A percentile compares a stretch with the other conserved stretches of the same genome.
Evolutionary conservation across 352 stramenopile species (phyloP).

Genomic region (Phytopythium litorale): DNA sequence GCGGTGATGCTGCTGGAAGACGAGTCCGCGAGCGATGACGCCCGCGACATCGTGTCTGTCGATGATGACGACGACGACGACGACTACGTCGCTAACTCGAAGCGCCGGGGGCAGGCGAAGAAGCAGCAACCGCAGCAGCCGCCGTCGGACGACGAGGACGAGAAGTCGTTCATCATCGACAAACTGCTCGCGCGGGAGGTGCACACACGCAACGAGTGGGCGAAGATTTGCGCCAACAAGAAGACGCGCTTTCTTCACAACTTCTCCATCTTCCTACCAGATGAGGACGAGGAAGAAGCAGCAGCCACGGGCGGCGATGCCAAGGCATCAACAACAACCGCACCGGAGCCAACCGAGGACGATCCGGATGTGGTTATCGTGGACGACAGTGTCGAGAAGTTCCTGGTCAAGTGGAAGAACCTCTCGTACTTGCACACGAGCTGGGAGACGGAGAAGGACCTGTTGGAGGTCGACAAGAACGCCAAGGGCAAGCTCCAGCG

Average conservation of each 20-base stretch:
- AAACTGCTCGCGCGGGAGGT: conserved; percentile 77
- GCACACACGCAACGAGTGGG: conserved; percentile 79
- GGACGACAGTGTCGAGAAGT: conserved; percentile 69
- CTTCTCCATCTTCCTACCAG: conserved; percentile 77
- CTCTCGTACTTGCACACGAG: conserved; percentile 89
- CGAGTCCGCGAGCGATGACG: conserved; percentile 12
- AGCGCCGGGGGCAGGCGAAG: conserved; percentile 20
- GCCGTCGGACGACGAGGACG: conserved; percentile 6
- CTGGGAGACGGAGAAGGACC: conserved; percentile 84
- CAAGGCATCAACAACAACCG: background rate
- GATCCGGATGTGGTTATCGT: conserved; percentile 20
- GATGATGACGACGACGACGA: conserved; percentile 29
- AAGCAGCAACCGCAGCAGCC: conserved; percentile 10
- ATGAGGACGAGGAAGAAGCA: conserved; percentile 38
- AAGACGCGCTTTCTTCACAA: conserved; percentile 75
- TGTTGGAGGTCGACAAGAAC: conserved; percentile 83
- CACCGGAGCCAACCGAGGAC: background rate
- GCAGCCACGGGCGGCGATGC: background rate
- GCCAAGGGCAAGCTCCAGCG: conserved; percentile 85
- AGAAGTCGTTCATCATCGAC: conserved; percentile 61
- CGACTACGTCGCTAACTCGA: conserved; percentile 20
- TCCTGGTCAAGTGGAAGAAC: conserved; percentile 89
- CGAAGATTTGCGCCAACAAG: conserved; percentile 65
- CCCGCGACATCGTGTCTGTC: background rate
- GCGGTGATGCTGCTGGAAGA: conserved; percentile 14